Conservation (phyloP, 306 rosid species). For the Heteromeles arbutifolia region DNA sequence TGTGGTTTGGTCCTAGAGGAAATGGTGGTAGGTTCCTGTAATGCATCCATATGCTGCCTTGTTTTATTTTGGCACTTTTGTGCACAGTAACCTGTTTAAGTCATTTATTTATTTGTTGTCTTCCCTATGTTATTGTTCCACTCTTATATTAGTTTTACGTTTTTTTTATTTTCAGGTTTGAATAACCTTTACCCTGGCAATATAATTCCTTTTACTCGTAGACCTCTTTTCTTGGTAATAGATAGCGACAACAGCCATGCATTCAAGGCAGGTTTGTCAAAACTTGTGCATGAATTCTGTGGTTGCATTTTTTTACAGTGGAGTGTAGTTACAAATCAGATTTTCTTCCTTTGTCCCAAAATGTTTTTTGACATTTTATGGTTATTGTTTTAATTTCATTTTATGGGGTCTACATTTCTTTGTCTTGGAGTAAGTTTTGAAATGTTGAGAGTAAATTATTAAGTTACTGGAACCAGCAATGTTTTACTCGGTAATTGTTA, state of each 20-base stretch:
- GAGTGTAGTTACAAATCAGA: slow-evolving; percentile 17
- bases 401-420: neutral
- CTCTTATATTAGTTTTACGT: slow-evolving; percentile 18
- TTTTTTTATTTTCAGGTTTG: slow-evolving; percentile 50
- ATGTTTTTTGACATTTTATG: neutral
- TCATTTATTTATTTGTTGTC: neutral
- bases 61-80: neutral
- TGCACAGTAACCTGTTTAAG: neutral
- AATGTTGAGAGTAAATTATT: neutral
- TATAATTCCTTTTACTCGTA: slow-evolving; percentile 89
- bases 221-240: slow-evolving; percentile 88
- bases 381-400: neutral
- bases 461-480: neutral
- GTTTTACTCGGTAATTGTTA: neutral
- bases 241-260: slow-evolving; percentile 99
- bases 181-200: slow-evolving; percentile 89
- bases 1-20: slow-evolving; percentile 94
- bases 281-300: slow-evolving; percentile 50
- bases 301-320: slow-evolving; percentile 22
- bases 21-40: slow-evolving; percentile 54
- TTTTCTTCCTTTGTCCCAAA: slow-evolving; percentile 9
- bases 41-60: slow-evolving; percentile 3
- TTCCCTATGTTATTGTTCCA: slow-evolving; percentile 9
- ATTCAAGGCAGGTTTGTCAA: slow-evolving; percentile 99
- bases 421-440: slow-evolving; percentile 18